These are phyloP conservation scores for Brachypodium distachyon DNA, from an alignment of 202 grass and related monocot species.

Conservation along the genomic window DNA sequence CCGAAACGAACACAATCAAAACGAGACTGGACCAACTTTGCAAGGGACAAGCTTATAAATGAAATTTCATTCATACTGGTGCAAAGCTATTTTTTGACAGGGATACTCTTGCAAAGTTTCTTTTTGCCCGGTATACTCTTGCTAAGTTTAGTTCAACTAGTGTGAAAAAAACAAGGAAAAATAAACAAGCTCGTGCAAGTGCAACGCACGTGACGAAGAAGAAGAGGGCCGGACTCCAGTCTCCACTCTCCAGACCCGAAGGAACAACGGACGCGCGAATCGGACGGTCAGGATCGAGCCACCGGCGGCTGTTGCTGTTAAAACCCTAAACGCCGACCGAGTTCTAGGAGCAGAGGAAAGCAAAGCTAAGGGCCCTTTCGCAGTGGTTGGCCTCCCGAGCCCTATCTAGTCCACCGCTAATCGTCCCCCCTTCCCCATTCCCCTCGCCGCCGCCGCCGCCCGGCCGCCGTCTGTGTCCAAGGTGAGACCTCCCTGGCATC, in stretches of 20 bases:
- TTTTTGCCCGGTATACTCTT: too few relatives aligned
- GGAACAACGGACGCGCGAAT: not conserved
- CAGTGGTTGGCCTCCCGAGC: constrained; percentile 13
- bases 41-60: too few relatives aligned
- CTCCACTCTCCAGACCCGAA: too few relatives aligned
- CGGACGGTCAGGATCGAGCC: constrained; percentile 18
- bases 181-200: too few relatives aligned
- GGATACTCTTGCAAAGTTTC: too few relatives aligned
- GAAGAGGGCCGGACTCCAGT: too few relatives aligned
- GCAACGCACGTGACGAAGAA: not conserved
- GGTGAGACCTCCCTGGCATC: not conserved
- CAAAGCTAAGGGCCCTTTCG: not conserved
- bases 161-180: too few relatives aligned
- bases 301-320: constrained; percentile 2
- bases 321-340: constrained; percentile 27
- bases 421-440: not conserved
- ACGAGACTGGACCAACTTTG: too few relatives aligned
- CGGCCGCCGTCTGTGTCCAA: not conserved
- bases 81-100: too few relatives aligned
- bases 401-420: constrained; percentile 10
- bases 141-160: too few relatives aligned
- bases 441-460: not conserved
- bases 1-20: too few relatives aligned
- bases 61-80: too few relatives aligned
- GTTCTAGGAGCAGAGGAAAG: not conserved